Base-by-base conservation (phyloP, 768 basidiomycete species). In the Pleurotus djamor region DNA sequence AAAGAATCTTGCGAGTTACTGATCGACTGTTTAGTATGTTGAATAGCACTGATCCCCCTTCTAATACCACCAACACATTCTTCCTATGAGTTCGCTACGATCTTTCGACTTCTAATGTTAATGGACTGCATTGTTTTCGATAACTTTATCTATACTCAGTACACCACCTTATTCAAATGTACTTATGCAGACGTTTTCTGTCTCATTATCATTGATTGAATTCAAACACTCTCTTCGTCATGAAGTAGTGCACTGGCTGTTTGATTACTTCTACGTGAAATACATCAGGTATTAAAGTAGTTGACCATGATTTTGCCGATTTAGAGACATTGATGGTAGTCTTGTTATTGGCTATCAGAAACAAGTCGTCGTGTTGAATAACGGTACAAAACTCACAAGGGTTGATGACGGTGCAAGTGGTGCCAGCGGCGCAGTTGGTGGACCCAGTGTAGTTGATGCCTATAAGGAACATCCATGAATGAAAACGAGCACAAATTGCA, bases 341-440 rank as follows among this genome's bases (percentile, higher is more conserved):
- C 54, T 28, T 55, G 17, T 32, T 14, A 43, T 9, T 16, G 38
- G 13, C 34, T 14, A n/a, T 32, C 14, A 45, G 10, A 8, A 16
- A 43, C 21, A 14, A 37, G 7, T 7, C 7, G 60, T 38, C 10
- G 17, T 4, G 14, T 44, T 33, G 16, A 28, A 21, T 7, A 2
- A 9, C 10, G 12, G 37, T 50, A n/a, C n/a, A 35, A 12, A 45
- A 41, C 74, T 64, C 60, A 76, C 77, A 79, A 63, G 72, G 75
- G 77, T 63, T 79, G 77, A 36, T 65, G 75, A 64, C 77, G 14
- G 60, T 61, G 60, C 79, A 80, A 45, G 63, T 66, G 5, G 71
- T 61, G 8, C 76, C 77, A 50, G 74, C 58, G 16, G 65, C 77
- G 58, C 77, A 78, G 48, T 74, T 74, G 12, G 73, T 77, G 21